Evolutionary conservation across 352 stramenopile species (phyloP), one percentile per base, ranked within the genome.

Genomic region (Pilasporangium apinafurcum): DNA sequence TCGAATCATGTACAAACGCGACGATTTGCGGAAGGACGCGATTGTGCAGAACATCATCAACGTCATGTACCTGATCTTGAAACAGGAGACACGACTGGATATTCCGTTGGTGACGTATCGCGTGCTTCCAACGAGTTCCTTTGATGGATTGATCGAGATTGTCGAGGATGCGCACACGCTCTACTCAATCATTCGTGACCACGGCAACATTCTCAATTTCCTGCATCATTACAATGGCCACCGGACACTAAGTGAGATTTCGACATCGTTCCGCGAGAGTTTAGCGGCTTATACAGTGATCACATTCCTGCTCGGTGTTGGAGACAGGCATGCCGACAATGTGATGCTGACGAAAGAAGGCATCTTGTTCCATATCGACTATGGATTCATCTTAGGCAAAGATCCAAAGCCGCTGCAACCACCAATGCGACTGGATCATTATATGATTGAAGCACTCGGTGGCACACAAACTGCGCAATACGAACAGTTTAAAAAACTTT

Each of bases 301-400:
- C 42, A 99, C 96, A 21, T 99, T 99, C 57, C 57, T 99, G 13
- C 58, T 99, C n/a, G 95, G 96, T 24, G 95, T 99, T 37, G 97
- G 97, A 20, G 97, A 99, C 70, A 76, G 97, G 5, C 97, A 99
- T 58, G 81, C 98, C 5, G 96, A 99, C 65, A 99, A 99, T 60
- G 96, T 99, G 37, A 98, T 99, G 94, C 76, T 99, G 4, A 93
- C 81, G 26, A 89, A 90, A 29, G 86, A 92, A 53, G 97, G 97
- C 9, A 90, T 98, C 49, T 81, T 99, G 27, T 99, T 99, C 68
- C 97, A 99, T 56, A 99, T 99, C 59, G 97, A 98, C 73, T 99
- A 98, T 62, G 95, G 96, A 4, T 99, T 98, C 56, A 98, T 99
- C 48, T 86, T 99, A 48, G 96, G 96, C 32, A 90, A 96, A 46